Percentiles rank a stretch among this genome's conserved stretches.
These are phyloP conservation scores for Suillus spraguei DNA, from an alignment of 768 basidiomycete species.

Conservation along the genomic window DNA sequence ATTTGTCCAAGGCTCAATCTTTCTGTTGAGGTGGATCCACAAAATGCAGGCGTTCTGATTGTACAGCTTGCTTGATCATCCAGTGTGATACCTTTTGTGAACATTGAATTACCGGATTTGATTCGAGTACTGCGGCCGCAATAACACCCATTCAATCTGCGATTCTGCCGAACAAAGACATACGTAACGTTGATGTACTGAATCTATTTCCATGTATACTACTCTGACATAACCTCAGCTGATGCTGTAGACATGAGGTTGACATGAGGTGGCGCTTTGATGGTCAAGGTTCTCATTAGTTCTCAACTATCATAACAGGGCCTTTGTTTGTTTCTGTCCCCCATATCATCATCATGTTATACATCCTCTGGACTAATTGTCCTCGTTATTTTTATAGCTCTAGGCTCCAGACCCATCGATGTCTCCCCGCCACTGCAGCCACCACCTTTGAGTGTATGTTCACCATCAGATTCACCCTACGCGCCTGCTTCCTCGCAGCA, in stretches of 20 bases:
- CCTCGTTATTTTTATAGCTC: not conserved
- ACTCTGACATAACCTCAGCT: not conserved
- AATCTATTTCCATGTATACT: conserved; percentile 4
- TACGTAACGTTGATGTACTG: not conserved
- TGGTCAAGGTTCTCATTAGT: not conserved
- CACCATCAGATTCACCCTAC: not conserved
- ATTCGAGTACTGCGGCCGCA: not conserved
- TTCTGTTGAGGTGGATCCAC: conserved; percentile 71
- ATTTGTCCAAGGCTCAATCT: conserved; percentile 61
- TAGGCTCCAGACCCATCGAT: not conserved
- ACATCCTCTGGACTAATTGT: not conserved
- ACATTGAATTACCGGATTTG: not conserved
- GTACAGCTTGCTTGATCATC: conserved; percentile 46
- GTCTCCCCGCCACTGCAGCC: not conserved
- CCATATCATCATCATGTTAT: not conserved
- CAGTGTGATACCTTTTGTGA: not conserved
- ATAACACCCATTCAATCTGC: not conserved
- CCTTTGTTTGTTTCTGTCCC: not conserved
- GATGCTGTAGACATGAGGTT: not conserved
- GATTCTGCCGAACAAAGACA: not conserved
- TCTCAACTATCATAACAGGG: not conserved
- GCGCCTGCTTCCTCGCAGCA: not conserved
- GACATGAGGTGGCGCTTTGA: not conserved
- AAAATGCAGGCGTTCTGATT: conserved; percentile 83
- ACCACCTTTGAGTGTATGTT: not conserved